A percentile compares a stretch with the other conserved stretches of the same genome.
Evolutionary conservation across 129 eudicot species (phyloP).

Genomic region (Centaurea solstitialis): DNA sequence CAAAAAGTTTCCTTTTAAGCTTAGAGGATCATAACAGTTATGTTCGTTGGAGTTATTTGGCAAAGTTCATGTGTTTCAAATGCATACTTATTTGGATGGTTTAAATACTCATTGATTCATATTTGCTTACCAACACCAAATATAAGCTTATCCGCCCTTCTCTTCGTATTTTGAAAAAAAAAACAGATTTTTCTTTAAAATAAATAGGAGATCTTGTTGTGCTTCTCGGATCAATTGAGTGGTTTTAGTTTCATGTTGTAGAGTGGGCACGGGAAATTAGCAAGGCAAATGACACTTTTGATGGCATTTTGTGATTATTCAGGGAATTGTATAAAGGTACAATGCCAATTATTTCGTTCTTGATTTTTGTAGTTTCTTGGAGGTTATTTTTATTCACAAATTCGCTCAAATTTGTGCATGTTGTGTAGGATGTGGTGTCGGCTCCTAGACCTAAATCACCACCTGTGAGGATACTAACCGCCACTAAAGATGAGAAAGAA

Average conservation of each 20-base stretch:
- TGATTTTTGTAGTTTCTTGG: not conserved
- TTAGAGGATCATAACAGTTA: too few relatives aligned
- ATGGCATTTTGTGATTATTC: slow-evolving; percentile 92
- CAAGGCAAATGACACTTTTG: slow-evolving; percentile 91
- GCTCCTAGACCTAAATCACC: slow-evolving; percentile 95
- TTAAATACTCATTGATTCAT: not conserved
- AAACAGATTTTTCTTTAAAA: not conserved
- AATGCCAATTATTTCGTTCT: slow-evolving; percentile 4
- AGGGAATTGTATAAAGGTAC: slow-evolving; percentile 92
- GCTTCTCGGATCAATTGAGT: slow-evolving; percentile 10
- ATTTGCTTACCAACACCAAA: not conserved
- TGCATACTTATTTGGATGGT: not conserved
- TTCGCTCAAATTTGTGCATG: slow-evolving; percentile 3
- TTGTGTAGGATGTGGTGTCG: slow-evolving; percentile 80
- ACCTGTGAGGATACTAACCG: slow-evolving; percentile 80
- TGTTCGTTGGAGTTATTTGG: too few relatives aligned
- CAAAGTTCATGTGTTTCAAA: not conserved
- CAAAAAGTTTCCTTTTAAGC: too few relatives aligned
- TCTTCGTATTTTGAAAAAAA: not conserved
- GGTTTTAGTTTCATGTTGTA: slow-evolving; percentile 39
- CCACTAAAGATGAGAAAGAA: slow-evolving; percentile 89
- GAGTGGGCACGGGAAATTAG: slow-evolving; percentile 97
- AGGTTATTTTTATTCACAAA: not conserved
- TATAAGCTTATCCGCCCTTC: not conserved
- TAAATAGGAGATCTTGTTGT: not conserved